Evolutionary conservation across 306 rosid genomes (phyloP).

Genomic region (Astragalus membranaceus): DNA sequence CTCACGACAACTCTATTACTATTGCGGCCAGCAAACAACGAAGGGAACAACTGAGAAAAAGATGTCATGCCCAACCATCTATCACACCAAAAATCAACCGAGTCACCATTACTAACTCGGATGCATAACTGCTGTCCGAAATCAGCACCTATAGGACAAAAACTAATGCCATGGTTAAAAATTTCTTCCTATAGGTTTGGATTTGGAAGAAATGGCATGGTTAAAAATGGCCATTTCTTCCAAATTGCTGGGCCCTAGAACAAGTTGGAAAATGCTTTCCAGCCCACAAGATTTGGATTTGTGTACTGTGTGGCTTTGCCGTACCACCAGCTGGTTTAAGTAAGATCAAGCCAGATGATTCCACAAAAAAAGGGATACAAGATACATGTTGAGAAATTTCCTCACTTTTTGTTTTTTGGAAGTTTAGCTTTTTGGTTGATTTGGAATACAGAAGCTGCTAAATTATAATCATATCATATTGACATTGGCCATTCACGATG

Average conservation of each 20-base stretch:
- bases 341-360: conserved; percentile 27
- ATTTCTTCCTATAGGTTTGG: no score
- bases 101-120: no score
- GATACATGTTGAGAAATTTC: conserved; percentile 23
- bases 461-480: background rate
- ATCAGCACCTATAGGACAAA: no score
- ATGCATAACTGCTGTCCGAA: no score
- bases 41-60: no score
- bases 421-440: background rate
- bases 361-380: conserved; percentile 23
- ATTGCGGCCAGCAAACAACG: no score
- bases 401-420: background rate
- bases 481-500: background rate
- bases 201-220: no score
- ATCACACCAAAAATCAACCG: no score
- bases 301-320: background rate
- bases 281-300: conserved; percentile 18
- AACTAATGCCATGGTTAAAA: no score
- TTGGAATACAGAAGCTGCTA: background rate
- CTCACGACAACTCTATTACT: no score
- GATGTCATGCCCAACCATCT: no score
- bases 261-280: conserved; percentile 31
- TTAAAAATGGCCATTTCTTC: background rate
- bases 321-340: conserved; percentile 4
- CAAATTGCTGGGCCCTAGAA: conserved; percentile 1